Percentiles rank a stretch among this genome's conserved stretches.
Evolutionary conservation across 2,329 filamentous ascomycete species (phyloP).

Genomic region (Diaporthe sp.): DNA sequence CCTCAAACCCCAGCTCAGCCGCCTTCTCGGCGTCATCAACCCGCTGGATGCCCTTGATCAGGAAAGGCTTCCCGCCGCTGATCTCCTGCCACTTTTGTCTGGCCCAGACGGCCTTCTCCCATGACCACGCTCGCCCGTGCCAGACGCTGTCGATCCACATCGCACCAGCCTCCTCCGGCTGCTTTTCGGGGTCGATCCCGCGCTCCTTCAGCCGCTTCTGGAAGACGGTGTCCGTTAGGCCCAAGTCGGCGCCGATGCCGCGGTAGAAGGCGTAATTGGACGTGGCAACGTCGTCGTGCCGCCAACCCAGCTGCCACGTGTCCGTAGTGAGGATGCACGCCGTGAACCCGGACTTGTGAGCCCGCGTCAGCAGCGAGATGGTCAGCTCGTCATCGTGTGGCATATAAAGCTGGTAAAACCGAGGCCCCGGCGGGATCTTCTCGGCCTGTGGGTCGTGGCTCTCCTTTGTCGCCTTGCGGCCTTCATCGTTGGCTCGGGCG

Average conservation of each 20-base stretch:
- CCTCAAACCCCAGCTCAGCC: constrained; percentile 70
- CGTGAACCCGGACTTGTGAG: constrained; percentile 67
- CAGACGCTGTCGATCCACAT: constrained; percentile 76
- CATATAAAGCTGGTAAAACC: constrained; percentile 77
- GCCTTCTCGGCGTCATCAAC: constrained; percentile 70
- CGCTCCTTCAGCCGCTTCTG: constrained; percentile 63
- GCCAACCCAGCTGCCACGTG: constrained; percentile 75
- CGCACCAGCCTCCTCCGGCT: constrained; percentile 67
- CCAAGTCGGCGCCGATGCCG: constrained; percentile 70
- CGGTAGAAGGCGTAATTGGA: constrained; percentile 76
- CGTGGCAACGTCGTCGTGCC: constrained; percentile 68
- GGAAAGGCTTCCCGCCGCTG: constrained; percentile 70
- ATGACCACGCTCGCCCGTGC: constrained; percentile 74
- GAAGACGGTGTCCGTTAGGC: constrained; percentile 72
- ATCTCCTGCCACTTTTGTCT: constrained; percentile 72
- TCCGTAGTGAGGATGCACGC: constrained; percentile 73
- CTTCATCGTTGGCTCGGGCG: constrained; percentile 65
- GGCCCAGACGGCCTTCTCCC: constrained; percentile 74
- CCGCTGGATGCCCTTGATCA: constrained; percentile 74
- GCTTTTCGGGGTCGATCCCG: constrained; percentile 66
- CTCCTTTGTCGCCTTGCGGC: constrained; percentile 44
- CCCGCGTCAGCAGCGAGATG: constrained; percentile 67
- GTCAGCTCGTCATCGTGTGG: constrained; percentile 74
- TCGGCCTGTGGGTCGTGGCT: constrained; percentile 25
- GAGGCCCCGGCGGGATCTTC: constrained; percentile 49